Evolutionary conservation across 495 filamentous ascomycete species (phyloP).

Genomic region (Trichoderma virens): DNA sequence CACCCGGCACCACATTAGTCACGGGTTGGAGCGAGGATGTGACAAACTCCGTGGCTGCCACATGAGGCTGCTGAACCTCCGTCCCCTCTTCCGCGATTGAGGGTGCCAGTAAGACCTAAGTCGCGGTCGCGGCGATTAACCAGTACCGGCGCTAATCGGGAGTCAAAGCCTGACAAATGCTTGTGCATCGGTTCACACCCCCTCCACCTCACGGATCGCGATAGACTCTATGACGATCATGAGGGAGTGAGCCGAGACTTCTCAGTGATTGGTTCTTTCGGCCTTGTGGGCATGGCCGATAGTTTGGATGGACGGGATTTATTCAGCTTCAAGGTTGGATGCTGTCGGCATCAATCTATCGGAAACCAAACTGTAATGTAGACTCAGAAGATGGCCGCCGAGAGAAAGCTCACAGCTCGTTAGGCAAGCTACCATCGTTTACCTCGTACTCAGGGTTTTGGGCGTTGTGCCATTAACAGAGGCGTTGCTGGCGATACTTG

Average conservation of each 20-base stretch:
- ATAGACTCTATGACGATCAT: not conserved
- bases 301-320: not conserved
- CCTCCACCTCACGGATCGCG: not conserved
- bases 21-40: not conserved
- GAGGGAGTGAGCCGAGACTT: not conserved
- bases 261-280: not conserved
- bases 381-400: not conserved
- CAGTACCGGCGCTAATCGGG: not conserved
- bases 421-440: not conserved
- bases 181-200: not conserved
- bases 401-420: not conserved
- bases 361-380: not conserved
- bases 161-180: not conserved
- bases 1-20: not conserved
- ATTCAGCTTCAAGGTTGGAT: not conserved
- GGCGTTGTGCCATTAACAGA: not conserved
- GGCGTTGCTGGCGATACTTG: not conserved
- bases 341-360: not conserved
- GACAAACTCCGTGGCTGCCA: not conserved
- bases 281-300: not conserved
- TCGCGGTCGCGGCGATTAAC: not conserved
- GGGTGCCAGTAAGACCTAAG: conserved; percentile 1
- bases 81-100: not conserved
- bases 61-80: not conserved
- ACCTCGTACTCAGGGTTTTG: not conserved